A percentile compares a stretch with the other conserved stretches of the same genome.
Conservation (phyloP, 192 early-diverging fungal genomes). For the Coemansia sp. region DNA sequence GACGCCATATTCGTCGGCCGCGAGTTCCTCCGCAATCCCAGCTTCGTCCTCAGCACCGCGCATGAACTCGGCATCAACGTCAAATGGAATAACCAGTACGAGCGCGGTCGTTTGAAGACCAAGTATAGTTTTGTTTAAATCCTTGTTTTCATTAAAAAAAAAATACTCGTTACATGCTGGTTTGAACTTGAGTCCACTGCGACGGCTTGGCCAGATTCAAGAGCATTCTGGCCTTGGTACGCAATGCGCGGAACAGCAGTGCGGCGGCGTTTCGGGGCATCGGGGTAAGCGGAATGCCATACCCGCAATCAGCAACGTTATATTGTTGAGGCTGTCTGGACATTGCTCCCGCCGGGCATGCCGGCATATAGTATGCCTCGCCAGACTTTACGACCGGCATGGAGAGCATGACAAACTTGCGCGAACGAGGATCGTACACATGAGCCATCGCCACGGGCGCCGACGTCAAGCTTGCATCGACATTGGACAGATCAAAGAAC, state of each 20-base stretch:
- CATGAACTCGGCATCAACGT: conserved; percentile 62
- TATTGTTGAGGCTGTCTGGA: neutral
- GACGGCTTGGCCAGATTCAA: conserved; percentile 1
- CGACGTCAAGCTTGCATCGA: neutral
- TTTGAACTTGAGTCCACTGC: neutral
- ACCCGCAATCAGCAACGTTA: conserved; percentile 9
- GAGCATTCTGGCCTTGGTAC: conserved; percentile 6
- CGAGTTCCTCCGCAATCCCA: conserved; percentile 67
- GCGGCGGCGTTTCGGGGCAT: conserved; percentile 16
- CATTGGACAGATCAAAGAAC: conserved; percentile 22
- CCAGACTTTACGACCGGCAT: conserved; percentile 13
- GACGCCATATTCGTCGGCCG: conserved; percentile 75
- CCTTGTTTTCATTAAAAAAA: neutral
- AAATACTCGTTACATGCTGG: neutral
- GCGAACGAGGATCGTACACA: conserved; percentile 13
- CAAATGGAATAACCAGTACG: conserved; percentile 60
- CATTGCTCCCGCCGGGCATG: conserved; percentile 9
- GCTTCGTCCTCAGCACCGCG: conserved; percentile 66
- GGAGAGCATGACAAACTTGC: conserved; percentile 16
- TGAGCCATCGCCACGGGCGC: conserved; percentile 7
- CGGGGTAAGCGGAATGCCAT: conserved; percentile 21
- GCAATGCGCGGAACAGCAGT: neutral
- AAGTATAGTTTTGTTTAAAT: conserved; percentile 24
- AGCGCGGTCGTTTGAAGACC: conserved; percentile 24
- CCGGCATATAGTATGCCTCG: conserved; percentile 20